Evolutionary conservation across 2,329 filamentous ascomycete species (phyloP).

Genomic region (Botrytis aclada): DNA sequence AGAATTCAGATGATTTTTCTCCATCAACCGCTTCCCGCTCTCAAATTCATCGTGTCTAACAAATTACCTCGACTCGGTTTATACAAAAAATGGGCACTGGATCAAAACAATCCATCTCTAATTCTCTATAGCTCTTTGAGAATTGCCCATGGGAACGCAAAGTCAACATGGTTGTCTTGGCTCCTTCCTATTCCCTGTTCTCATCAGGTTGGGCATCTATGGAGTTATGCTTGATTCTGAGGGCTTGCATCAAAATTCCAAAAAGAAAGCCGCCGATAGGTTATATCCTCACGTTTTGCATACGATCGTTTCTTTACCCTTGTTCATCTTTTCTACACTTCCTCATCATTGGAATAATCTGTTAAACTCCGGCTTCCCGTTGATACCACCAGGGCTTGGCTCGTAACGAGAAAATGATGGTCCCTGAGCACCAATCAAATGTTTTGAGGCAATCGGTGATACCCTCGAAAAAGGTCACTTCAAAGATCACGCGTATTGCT

Average conservation of each 20-base stretch:
- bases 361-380: conserved; percentile 22
- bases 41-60: neutral
- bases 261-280: conserved; percentile 29
- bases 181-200: conserved; percentile 11
- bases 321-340: conserved; percentile 24
- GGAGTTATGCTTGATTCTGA: conserved; percentile 16
- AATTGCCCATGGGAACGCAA: conserved; percentile 6
- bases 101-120: conserved; percentile 2
- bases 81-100: neutral
- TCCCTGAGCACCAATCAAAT: conserved; percentile 31
- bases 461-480: conserved; percentile 17
- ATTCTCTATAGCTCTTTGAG: neutral
- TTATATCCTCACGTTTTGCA: conserved; percentile 26
- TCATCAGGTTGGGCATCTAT: conserved; percentile 30
- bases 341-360: conserved; percentile 20
- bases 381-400: conserved; percentile 24
- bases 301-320: conserved; percentile 28
- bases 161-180: conserved; percentile 17
- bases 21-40: conserved; percentile 13
- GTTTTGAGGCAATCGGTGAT: conserved; percentile 31
- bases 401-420: conserved; percentile 24
- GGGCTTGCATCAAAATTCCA: conserved; percentile 20
- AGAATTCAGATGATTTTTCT: conserved; percentile 15
- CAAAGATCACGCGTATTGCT: conserved; percentile 25
- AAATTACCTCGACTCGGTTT: neutral